Base-by-base conservation (phyloP, 2,329 filamentous ascomycete genomes). In the Dothideomycetidae sp. region DNA sequence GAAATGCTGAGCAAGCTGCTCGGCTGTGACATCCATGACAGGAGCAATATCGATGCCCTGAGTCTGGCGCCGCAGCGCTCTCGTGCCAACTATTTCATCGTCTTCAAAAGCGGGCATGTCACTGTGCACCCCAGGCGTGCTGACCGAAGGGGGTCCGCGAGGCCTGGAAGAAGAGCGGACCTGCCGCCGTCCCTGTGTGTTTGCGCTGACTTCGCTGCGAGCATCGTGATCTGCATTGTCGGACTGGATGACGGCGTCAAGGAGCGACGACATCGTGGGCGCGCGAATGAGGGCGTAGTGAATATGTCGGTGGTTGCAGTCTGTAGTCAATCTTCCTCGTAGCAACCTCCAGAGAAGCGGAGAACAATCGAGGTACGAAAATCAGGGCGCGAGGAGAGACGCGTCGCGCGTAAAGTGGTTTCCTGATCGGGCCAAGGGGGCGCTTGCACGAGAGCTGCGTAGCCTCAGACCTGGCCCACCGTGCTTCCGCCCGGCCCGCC, bases 1-100 rank as follows among this genome's bases (percentile, higher is more conserved):
- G 53, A 92, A 90, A 40, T 78, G 73, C 39, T 78, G 68, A 53
- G 83, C 79, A 16, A 88, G 71, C 37, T 78, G 72, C 46, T 82
- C 68, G 44, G 80, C 82, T 34, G 83, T 78, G 41, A 70, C 70
- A 57, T 92, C 83, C 45, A 84, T 76, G 5, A 88, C 81, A 41
- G 73, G 70, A 4, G 80, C 75, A 19, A 90, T 70, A 30, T 72
- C 71, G 37, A 63, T 56, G 7, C 55, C 57, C 42, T 64, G 55
- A 29, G 55, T 46, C 15, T 50, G 46, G 40, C 59, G 60, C 28
- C 59, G 50, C 40, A 66, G 61, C n/a, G 64, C 63, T 47, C 66
- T 63, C 14, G 62, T 54, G 12, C 69, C 71, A 10, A 74, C 68
- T 3, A 76, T 58, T 45, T 76, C 70, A 48, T 78, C 74, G 47